Evolutionary conservation across 441 rosid genomes (phyloP).

Genomic region (Daphne laureola): DNA sequence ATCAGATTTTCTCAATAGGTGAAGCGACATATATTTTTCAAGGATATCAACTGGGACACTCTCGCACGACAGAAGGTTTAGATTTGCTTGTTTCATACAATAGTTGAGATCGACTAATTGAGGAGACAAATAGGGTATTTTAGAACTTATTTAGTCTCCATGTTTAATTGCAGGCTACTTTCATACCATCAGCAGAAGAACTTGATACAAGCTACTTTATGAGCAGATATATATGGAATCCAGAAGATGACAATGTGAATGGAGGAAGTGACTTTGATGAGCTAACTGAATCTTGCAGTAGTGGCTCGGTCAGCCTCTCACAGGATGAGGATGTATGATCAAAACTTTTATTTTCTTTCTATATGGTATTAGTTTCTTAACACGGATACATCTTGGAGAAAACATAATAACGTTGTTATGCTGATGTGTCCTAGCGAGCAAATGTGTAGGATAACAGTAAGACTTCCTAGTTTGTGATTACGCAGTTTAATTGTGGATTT

Average conservation of each 20-base stretch:
- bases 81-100: not conserved
- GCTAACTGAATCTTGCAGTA: conserved; percentile 78
- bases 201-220: conserved; percentile 90
- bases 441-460: too few species aligned
- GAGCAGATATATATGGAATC: conserved; percentile 91
- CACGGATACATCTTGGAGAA: too few species aligned
- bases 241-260: conserved; percentile 67
- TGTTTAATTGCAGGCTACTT: conserved; percentile 63
- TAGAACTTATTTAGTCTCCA: conserved; percentile 6
- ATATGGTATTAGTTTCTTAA: not conserved
- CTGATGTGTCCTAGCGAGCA: too few species aligned
- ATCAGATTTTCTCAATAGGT: conserved; percentile 44
- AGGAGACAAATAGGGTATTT: conserved; percentile 7
- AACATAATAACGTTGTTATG: too few species aligned
- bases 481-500: too few species aligned
- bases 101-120: not conserved
- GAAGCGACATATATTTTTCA: conserved; percentile 78
- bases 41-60: conserved; percentile 91
- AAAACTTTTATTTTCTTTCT: not conserved
- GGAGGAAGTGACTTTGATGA: conserved; percentile 90
- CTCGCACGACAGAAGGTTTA: conserved; percentile 91
- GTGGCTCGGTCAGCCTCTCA: conserved; percentile 55
- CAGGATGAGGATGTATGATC: conserved; percentile 76
- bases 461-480: too few species aligned
- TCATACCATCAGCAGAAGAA: conserved; percentile 85